phyloP scores from a whole-genome alignment of 2,329 filamentous ascomycete species.

The Zasmidium citrigriseum region DNA sequence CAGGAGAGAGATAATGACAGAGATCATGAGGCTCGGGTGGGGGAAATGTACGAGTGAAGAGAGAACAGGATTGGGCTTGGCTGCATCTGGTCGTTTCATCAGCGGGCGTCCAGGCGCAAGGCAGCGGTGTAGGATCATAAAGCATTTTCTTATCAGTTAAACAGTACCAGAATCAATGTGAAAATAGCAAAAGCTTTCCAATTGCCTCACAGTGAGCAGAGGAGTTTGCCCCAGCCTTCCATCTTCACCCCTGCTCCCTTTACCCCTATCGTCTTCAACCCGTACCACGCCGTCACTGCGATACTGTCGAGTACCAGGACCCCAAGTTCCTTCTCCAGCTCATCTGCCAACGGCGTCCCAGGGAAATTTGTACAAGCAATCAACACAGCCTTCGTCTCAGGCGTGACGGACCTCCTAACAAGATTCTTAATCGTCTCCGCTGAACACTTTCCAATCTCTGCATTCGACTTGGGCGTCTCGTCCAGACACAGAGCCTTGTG shows the following conservation, averaged over 20 bases:
- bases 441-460: slow-evolving; percentile 20
- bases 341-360: slow-evolving; percentile 30
- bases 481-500: slow-evolving; percentile 12
- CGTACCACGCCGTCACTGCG: slow-evolving; percentile 37
- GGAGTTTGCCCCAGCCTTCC: slow-evolving; percentile 21
- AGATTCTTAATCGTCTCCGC: slow-evolving; percentile 28
- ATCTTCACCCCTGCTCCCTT: background rate
- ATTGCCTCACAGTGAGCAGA: slow-evolving; percentile 7
- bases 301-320: slow-evolving; percentile 37
- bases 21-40: background rate
- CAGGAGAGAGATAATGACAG: background rate
- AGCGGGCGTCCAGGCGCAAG: background rate
- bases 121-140: background rate
- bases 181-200: background rate
- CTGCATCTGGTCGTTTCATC: background rate
- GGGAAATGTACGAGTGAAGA: background rate
- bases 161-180: background rate
- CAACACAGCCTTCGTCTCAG: slow-evolving; percentile 33
- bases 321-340: slow-evolving; percentile 33
- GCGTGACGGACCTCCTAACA: slow-evolving; percentile 27
- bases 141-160: background rate
- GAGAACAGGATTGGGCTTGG: background rate
- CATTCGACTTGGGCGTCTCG: slow-evolving; percentile 17
- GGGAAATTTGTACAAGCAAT: slow-evolving; percentile 39
- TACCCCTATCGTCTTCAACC: slow-evolving; percentile 21